Conservation (phyloP, 805 yeast genomes). For the Nematodospora valgi region DNA sequence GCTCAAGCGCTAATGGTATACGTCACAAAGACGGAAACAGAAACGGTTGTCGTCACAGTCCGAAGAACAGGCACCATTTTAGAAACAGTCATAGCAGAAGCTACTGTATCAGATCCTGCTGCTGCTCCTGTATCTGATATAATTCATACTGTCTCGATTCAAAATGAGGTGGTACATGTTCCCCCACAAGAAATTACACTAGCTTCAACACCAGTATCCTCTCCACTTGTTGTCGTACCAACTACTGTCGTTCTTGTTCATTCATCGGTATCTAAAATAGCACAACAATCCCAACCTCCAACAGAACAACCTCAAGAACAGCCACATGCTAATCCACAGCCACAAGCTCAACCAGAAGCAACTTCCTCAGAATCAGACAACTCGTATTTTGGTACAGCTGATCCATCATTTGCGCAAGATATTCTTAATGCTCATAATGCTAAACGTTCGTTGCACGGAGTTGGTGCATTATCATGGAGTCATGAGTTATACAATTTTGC, state of each 20-base stretch:
- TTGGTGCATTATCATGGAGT: constrained; percentile 30
- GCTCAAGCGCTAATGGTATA: neutral
- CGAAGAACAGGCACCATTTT: neutral
- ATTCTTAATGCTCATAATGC: constrained; percentile 34
- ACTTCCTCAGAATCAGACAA: constrained; percentile 11
- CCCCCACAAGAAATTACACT: neutral
- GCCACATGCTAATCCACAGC: constrained; percentile 6
- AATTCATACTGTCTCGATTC: too few relatives aligned
- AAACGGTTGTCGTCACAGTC: neutral
- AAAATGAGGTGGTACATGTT: too few relatives aligned
- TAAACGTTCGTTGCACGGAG: constrained; percentile 36
- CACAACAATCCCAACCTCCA: too few relatives aligned
- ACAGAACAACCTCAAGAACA: neutral
- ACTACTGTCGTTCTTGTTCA: too few relatives aligned
- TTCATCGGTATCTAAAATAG: too few relatives aligned
- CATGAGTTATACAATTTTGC: constrained; percentile 29
- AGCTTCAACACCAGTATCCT: neutral
- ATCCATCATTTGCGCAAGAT: constrained; percentile 29
- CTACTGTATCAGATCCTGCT: neutral
- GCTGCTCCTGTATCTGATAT: neutral
- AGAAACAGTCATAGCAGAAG: neutral
- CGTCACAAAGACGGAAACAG: neutral
- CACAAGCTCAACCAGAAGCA: constrained; percentile 10
- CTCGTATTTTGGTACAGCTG: constrained; percentile 18
- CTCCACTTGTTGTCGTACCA: too few relatives aligned